Evolutionary conservation across 768 basidiomycete genomes (phyloP), one percentile per base, ranked within the genome.

Genomic region (Phlebiopsis flavidoalba): DNA sequence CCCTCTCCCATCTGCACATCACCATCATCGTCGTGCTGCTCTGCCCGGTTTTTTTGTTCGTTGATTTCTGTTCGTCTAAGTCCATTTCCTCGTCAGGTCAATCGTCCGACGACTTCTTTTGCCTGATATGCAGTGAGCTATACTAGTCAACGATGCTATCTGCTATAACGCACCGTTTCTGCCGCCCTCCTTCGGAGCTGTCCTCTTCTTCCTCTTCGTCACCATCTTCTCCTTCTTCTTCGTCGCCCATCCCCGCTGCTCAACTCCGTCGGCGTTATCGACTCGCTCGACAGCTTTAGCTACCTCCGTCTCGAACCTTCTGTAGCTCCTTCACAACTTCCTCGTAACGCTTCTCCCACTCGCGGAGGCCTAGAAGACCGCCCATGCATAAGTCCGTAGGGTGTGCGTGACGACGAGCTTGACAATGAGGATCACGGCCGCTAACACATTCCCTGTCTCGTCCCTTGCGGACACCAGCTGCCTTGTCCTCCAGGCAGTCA

Each of bases 401-500:
- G 95, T n/a, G 74, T 99, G 95, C 0, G 95, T 98, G 59, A 80
- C 60, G 51, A 98, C 74, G 26, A 98, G 77, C 67, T 85, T 84
- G 49, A 83, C 82, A 21, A 98, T 73, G 26, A 98, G 76, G 19
- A 84, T 80, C 49, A 90, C 87, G 19, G 95, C 89, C 53, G 83
- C 83, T n/a, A n/a, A n/a, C n/a, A n/a, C n/a, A n/a, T n/a, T n/a
- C n/a, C n/a, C n/a, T n/a, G n/a, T n/a, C n/a, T n/a, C n/a, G n/a
- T n/a, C n/a, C n/a, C 73, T 93, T 92, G 66, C 97, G 81, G n/a
- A 96, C 95, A 6, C 81, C 85, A 19, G 92, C 84, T 1, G 85
- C 87, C 74, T 98, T 98, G 76, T 98, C 96, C 65, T 93, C 87
- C 52, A 99, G 78, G 26, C 90, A 86, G 2, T 79, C 83, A 35